Conservation (phyloP, 768 basidiomycete species). For the Trametes sanguinea region DNA sequence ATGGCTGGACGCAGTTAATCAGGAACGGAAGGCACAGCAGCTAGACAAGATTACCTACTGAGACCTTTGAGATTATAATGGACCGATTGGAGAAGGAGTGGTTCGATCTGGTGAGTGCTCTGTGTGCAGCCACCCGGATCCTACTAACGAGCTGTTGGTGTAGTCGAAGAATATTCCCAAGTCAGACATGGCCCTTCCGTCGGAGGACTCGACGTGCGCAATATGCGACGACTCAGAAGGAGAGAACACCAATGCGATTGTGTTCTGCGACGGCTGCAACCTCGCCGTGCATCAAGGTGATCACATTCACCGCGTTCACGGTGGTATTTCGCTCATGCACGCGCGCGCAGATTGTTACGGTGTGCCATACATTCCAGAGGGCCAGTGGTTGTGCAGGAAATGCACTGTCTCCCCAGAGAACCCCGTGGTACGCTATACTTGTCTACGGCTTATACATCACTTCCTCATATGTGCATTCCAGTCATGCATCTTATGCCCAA, state of each 20-base stretch:
- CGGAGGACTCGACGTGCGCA: conserved; percentile 94
- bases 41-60: conserved; percentile 72
- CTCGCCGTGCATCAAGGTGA: conserved; percentile 98
- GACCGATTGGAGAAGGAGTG: conserved; percentile 98
- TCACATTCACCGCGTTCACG: conserved; percentile 19
- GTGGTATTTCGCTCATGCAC: neutral
- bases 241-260: conserved; percentile 98
- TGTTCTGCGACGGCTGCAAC: conserved; percentile 99
- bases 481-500: conserved; percentile 95
- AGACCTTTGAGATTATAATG: conserved; percentile 95
- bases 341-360: conserved; percentile 88
- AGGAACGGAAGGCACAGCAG: conserved; percentile 76
- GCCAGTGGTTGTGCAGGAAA: conserved; percentile 98
- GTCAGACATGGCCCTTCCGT: conserved; percentile 81
- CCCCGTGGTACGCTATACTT: conserved; percentile 70
- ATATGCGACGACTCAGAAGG: conserved; percentile 99
- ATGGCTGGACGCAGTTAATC: conserved; percentile 88
- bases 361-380: conserved; percentile 98
- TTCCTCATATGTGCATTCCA: conserved; percentile 31
- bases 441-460: neutral
- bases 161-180: conserved; percentile 95
- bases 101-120: conserved; percentile 80
- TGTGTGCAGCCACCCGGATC: neutral
- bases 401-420: conserved; percentile 97
- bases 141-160: neutral